Conservation (phyloP, 331 rosid species). For the Quercus phellos region DNA sequence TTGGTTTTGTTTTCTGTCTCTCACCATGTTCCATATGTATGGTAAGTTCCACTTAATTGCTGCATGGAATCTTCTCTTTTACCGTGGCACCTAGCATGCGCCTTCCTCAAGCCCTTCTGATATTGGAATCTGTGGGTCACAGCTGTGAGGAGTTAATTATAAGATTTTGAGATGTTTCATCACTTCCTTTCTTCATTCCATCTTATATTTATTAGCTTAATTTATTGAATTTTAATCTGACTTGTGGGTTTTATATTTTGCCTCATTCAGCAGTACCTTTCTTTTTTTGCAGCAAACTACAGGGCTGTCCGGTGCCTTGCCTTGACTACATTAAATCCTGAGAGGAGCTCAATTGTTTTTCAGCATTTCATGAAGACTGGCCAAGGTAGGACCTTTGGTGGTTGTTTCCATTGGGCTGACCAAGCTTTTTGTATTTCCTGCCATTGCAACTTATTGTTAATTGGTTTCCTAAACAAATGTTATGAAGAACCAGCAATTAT, state of each 20-base stretch:
- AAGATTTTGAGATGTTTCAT: not conserved
- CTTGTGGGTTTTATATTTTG: not conserved
- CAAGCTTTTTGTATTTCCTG: not conserved
- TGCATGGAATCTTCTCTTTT: not conserved
- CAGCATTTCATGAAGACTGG: slow-evolving; percentile 63
- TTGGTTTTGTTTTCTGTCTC: slow-evolving; percentile 75
- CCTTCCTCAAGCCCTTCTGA: not conserved
- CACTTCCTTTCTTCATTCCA: not conserved
- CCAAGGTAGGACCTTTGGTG: slow-evolving; percentile 48
- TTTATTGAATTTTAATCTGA: not conserved
- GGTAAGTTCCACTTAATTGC: slow-evolving; percentile 40
- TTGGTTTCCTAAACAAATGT: not conserved
- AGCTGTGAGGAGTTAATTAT: not conserved
- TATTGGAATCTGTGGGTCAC: not conserved
- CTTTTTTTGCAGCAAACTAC: slow-evolving; percentile 67
- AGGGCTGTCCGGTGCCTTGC: slow-evolving; percentile 84
- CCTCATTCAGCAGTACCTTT: not conserved
- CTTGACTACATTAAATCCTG: slow-evolving; percentile 71
- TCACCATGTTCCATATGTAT: slow-evolving; percentile 81
- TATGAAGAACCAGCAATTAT: not conserved
- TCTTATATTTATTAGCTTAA: not conserved
- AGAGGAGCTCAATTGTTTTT: slow-evolving; percentile 73
- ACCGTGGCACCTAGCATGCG: not conserved
- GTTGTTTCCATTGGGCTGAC: not conserved
- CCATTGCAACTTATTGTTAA: not conserved